Conservation (phyloP, 2,329 filamentous ascomycete genomes). For the Cryoendolithus antarcticus region DNA sequence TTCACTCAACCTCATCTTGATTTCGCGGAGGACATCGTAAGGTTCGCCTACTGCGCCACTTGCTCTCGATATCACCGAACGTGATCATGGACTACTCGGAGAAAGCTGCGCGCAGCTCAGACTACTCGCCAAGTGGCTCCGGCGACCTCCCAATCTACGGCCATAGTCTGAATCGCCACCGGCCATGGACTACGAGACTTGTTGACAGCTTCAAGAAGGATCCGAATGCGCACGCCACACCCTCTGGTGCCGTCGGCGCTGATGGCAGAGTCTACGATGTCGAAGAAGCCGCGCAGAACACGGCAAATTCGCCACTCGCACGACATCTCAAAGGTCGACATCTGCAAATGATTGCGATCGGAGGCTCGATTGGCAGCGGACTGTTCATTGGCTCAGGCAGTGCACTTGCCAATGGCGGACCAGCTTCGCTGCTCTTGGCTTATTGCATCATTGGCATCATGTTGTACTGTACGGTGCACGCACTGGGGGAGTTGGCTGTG, state of each 20-base stretch:
- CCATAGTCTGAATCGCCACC: conserved; percentile 1
- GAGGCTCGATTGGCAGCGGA: conserved; percentile 56
- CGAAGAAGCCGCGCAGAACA: conserved; percentile 48
- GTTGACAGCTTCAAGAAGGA: conserved; percentile 54
- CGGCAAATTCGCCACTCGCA: conserved; percentile 61
- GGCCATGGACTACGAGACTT: conserved; percentile 21
- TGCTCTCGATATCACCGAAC: not conserved
- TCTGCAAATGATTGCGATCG: conserved; percentile 95
- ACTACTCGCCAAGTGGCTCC: conserved; percentile 11
- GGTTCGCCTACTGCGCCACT: not conserved
- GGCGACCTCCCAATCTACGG: conserved; percentile 5
- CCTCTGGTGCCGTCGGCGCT: conserved; percentile 34
- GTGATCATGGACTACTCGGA: conserved; percentile 13
- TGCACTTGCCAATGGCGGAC: conserved; percentile 21
- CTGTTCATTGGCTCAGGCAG: conserved; percentile 24
- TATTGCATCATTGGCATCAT: conserved; percentile 22
- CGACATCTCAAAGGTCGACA: conserved; percentile 66
- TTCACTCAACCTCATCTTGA: no score
- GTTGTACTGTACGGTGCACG: conserved; percentile 23
- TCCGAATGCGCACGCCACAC: conserved; percentile 41
- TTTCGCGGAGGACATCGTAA: not conserved
- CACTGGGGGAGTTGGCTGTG: conserved; percentile 24
- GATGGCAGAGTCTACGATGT: conserved; percentile 50
- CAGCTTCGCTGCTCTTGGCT: conserved; percentile 21
- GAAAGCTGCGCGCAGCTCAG: conserved; percentile 6